Base-by-base conservation (phyloP, 1,139 yeast genomes). In the Geotrichum europaeum region DNA sequence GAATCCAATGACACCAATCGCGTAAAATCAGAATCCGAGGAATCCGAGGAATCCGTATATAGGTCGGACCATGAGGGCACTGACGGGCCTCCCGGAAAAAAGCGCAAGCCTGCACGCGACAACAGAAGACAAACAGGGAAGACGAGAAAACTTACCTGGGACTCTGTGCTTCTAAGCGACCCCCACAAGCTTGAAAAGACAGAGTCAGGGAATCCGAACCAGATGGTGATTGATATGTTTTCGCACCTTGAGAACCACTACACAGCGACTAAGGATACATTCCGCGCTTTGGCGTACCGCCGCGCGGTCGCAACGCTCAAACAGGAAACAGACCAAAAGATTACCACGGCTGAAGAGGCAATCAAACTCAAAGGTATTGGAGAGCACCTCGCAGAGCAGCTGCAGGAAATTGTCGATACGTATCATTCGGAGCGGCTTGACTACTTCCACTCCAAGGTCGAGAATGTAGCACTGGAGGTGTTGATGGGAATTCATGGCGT, bases 401-500 rank as follows among this genome's bases (percentile, higher is more conserved):
- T 84, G 24, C 83, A 79, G 58, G 82, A 79, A 63, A 77, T 83
- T 9, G 68, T 75, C 15, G 67, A 72, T 13, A 78, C 81, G 0
- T 81, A 82, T 12, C 68, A 68, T 0, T 69, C 82, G 36, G 67
- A 73, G 20, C 78, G 78, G 15, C 70, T 81, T 7, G 75, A 76
- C 12, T 69, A 65, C 18, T 59, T 74, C 2, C 47, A 64, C 4
- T 53, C 53, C 24, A 58, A 67, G 51, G 60, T 66, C 0, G 72
- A 75, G 51, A 72, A 73, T 10, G 65, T 68, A 18, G 66, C 68
- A n/a, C 60, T 65, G n/a, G 66, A 71, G 4, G 65, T 73, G 57
- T 78, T 84, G 58, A 71, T 74, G 53, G 74, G 76, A 2, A 79
- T 85, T 18, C 77, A 81, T 67, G 85, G 85, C 0, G 84, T 84